Conservation (phyloP, 345 rosid genomes). For the Arabidopsis thaliana region DNA sequence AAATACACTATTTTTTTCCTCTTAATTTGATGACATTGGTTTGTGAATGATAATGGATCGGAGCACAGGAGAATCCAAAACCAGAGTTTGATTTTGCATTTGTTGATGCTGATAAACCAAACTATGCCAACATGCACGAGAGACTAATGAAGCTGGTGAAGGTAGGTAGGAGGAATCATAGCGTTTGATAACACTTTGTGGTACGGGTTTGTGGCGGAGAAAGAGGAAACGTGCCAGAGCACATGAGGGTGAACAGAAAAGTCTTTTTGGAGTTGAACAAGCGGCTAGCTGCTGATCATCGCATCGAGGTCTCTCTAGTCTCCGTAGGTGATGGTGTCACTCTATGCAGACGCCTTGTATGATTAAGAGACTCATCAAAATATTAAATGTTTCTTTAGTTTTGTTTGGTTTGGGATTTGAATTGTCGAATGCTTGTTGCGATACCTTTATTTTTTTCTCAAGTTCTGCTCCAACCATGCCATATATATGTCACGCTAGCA, state of each 20-base stretch:
- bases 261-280: conserved; percentile 52
- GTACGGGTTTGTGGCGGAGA: conserved; percentile 49
- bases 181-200: conserved; percentile 56
- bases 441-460: too few relatives aligned
- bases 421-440: neutral
- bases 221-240: conserved; percentile 45
- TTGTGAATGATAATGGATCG: neutral
- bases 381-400: neutral
- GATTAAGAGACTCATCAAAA: conserved; percentile 17
- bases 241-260: conserved; percentile 29
- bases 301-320: conserved; percentile 59
- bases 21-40: neutral
- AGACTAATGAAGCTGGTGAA: conserved; percentile 51
- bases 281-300: conserved; percentile 57
- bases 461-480: too few relatives aligned
- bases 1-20: too few relatives aligned
- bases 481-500: too few relatives aligned
- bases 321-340: conserved; percentile 76
- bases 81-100: conserved; percentile 53
- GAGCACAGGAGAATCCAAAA: conserved; percentile 19
- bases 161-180: conserved; percentile 48
- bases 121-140: conserved; percentile 44
- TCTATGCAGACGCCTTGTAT: conserved; percentile 55
- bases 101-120: conserved; percentile 56
- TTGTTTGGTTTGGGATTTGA: neutral